These are phyloP conservation scores for Lodderomyces parapsilosis DNA, from an alignment of 1,139 yeast genomes.

Conservation along the genomic window DNA sequence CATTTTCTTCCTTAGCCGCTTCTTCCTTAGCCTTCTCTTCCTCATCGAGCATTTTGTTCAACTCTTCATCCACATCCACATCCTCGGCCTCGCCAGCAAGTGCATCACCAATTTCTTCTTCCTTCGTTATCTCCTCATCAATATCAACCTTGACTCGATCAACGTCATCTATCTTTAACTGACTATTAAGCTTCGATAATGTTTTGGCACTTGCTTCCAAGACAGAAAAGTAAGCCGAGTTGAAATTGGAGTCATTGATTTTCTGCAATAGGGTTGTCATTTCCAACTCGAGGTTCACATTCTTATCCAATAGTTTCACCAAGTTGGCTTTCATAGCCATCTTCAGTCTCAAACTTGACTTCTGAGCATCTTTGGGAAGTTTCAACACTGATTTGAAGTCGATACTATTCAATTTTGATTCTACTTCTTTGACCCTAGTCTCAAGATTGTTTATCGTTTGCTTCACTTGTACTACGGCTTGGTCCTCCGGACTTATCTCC, in stretches of 20 bases:
- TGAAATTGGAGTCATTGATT: conserved; percentile 49
- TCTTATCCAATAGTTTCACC: conserved; percentile 29
- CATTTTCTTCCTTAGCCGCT: conserved; percentile 2
- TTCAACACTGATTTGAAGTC: conserved; percentile 15
- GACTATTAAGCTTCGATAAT: conserved; percentile 32
- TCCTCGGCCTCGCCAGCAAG: conserved; percentile 23
- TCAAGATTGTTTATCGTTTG: conserved; percentile 21
- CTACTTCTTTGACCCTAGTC: conserved; percentile 20
- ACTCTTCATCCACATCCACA: conserved; percentile 35
- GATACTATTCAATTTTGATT: conserved; percentile 23
- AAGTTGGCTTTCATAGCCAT: conserved; percentile 19
- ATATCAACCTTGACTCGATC: conserved; percentile 40
- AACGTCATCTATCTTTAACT: conserved; percentile 28
- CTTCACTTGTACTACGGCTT: conserved; percentile 26
- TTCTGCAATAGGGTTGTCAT: conserved; percentile 38
- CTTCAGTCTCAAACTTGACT: conserved; percentile 10
- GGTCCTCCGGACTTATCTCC: conserved; percentile 30
- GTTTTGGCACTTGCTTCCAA: conserved; percentile 34
- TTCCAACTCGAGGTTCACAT: conserved; percentile 33
- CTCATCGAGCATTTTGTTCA: conserved; percentile 8
- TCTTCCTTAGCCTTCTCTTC: conserved; percentile 1
- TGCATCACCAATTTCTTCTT: conserved; percentile 35
- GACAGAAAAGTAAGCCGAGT: conserved; percentile 36
- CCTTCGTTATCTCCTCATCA: conserved; percentile 35
- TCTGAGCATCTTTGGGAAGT: conserved; percentile 13